Evolutionary conservation across 2,329 filamentous ascomycete genomes (phyloP).

Genomic region (Colletotrichum sp.): DNA sequence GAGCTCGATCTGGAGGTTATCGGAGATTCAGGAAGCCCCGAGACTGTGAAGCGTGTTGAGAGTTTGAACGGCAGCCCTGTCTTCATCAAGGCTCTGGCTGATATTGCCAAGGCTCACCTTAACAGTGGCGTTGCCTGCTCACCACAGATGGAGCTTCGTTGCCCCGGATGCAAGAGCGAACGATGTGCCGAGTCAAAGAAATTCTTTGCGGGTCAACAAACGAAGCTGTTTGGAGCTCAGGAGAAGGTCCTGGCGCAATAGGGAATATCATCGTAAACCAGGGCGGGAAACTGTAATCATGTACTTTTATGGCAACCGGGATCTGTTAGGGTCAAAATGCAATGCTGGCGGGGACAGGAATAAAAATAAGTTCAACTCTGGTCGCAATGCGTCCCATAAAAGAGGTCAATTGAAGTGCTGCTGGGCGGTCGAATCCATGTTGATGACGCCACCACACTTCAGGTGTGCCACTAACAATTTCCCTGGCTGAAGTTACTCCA

Average conservation of each 20-base stretch:
- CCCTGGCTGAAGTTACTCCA: neutral
- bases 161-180: conserved; percentile 91
- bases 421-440: neutral
- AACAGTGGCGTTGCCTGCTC: conserved; percentile 72
- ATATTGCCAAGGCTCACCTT: conserved; percentile 83
- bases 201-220: conserved; percentile 57
- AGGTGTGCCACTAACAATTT: conserved; percentile 13
- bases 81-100: conserved; percentile 88
- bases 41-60: conserved; percentile 87
- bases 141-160: conserved; percentile 85
- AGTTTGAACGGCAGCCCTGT: conserved; percentile 89
- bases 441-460: conserved; percentile 16
- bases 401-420: neutral
- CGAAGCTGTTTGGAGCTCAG: neutral
- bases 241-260: conserved; percentile 3
- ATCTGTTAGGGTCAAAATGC: conserved; percentile 8
- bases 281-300: neutral
- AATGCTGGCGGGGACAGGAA: neutral
- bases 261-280: neutral
- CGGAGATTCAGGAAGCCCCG: conserved; percentile 77
- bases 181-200: conserved; percentile 80
- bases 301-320: neutral
- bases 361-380: neutral
- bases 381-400: neutral
- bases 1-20: conserved; percentile 96